These are phyloP conservation scores for Talaromyces thailandensis DNA, from an alignment of 495 filamentous ascomycete genomes.

Conservation along the genomic window DNA sequence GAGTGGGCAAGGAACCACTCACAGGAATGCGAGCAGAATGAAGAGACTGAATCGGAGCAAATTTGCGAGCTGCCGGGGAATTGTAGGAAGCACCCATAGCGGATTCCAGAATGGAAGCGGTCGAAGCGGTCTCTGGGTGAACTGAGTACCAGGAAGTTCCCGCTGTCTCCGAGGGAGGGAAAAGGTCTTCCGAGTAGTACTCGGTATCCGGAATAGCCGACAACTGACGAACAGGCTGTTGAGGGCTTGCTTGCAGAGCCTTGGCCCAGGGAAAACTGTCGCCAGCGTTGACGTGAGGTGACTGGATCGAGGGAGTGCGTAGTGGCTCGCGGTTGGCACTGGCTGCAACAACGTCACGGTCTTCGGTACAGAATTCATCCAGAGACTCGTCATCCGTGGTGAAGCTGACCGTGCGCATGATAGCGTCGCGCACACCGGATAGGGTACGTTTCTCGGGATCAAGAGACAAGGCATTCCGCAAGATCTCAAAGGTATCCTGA, in stretches of 20 bases:
- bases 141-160: slow-evolving; percentile 66
- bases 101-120: slow-evolving; percentile 72
- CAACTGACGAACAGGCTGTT: slow-evolving; percentile 70
- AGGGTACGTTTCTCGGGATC: slow-evolving; percentile 87
- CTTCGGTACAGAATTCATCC: slow-evolving; percentile 89
- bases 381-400: slow-evolving; percentile 85
- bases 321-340: slow-evolving; percentile 91
- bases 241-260: slow-evolving; percentile 69
- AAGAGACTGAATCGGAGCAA: slow-evolving; percentile 19
- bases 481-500: slow-evolving; percentile 89
- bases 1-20: slow-evolving; percentile 71
- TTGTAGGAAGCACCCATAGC: slow-evolving; percentile 60
- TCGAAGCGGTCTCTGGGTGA: slow-evolving; percentile 61
- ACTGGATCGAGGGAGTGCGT: slow-evolving; percentile 90
- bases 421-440: slow-evolving; percentile 60
- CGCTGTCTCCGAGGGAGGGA: slow-evolving; percentile 65
- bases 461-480: slow-evolving; percentile 77
- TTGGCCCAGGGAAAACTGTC: slow-evolving; percentile 95
- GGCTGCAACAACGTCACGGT: slow-evolving; percentile 60
- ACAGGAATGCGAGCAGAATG: slow-evolving; percentile 49
- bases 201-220: slow-evolving; percentile 75
- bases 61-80: slow-evolving; percentile 44
- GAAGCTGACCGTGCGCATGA: slow-evolving; percentile 76
- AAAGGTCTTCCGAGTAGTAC: slow-evolving; percentile 80
- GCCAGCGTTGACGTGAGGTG: slow-evolving; percentile 66